Evolutionary conservation across 768 basidiomycete species (phyloP).

Genomic region (Termitomyces sp.): DNA sequence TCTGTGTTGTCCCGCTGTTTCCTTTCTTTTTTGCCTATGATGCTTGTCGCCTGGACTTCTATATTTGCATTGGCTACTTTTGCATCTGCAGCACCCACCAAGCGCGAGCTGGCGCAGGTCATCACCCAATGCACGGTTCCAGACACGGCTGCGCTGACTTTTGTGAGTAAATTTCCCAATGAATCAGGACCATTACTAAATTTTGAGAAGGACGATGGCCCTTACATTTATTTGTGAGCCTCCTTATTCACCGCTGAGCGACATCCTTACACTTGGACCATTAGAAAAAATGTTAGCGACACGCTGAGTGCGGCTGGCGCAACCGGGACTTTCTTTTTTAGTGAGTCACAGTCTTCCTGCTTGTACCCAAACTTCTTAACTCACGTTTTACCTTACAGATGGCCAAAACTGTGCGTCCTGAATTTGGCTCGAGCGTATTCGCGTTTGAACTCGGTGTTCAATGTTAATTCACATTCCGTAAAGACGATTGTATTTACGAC

Average conservation of each 20-base stretch:
- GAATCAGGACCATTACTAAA: neutral
- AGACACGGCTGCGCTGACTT: conserved; percentile 37
- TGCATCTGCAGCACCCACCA: conserved; percentile 17
- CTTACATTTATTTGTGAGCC: conserved; percentile 31
- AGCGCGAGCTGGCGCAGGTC: conserved; percentile 25
- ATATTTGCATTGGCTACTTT: conserved; percentile 12
- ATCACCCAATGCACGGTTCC: conserved; percentile 30
- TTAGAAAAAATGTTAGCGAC: conserved; percentile 30
- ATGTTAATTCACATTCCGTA: neutral
- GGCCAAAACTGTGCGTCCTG: conserved; percentile 12
- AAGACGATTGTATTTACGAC: conserved; percentile 40
- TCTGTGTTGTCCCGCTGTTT: neutral
- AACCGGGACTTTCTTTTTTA: conserved; percentile 15
- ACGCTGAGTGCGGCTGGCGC: conserved; percentile 19
- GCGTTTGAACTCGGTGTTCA: neutral
- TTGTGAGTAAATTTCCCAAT: conserved; percentile 22
- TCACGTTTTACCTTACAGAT: conserved; percentile 6
- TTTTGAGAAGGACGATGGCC: conserved; percentile 38
- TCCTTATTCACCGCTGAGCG: neutral
- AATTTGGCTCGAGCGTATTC: neutral
- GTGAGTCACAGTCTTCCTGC: neutral
- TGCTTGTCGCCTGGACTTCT: conserved; percentile 14
- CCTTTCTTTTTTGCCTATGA: neutral
- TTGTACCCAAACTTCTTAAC: neutral
- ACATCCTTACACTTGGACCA: neutral